Evolutionary conservation across 352 stramenopile species (phyloP), one percentile per base, ranked within the genome.

Genomic region (Phytopythium cucurbitacearum): DNA sequence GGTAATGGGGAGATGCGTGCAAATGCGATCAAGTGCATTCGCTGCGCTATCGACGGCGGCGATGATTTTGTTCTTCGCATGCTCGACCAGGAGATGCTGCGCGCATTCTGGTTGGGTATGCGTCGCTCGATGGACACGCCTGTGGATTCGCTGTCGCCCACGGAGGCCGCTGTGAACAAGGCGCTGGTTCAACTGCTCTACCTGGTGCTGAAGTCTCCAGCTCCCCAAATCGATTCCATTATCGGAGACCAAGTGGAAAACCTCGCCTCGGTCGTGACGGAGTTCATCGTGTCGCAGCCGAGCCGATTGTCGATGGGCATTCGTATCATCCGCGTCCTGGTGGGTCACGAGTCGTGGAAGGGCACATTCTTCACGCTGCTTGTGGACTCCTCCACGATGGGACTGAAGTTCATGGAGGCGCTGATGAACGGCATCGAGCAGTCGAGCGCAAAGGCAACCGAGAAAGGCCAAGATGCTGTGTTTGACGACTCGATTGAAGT

Each of bases 261-360:
- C 33, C 64, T 94, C 12, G 68, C 91, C 28, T 79, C 71, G 13
- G 68, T 87, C 40, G 75, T 89, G 42, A 90, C 77, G 0, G 76
- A 91, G 40, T 89, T 87, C 55, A 73, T 87, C 7, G 74, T 90
- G 12, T 69, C 67, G 1, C 59, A 83, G 48, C 64, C 68, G 12
- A 68, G 72, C 35, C 72, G 73, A 2, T 56, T 88, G 51, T 65
- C 71, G 7, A 76, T 80, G 52, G 74, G 76, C 1, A 71, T 91
- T 43, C 66, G 76, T 34, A 86, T 91, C 39, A 74, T 89, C n/a
- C 76, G 81, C n/a, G 62, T 91, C n/a, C 72, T 91, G 7, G 85
- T 89, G 39, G 56, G 61, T 4, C 66, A 89, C 51, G 64, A 65
- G 13, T 57, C 63, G 15, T 91, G 78, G 81, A 89, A 87, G 44